phyloP scores from a whole-genome alignment of 345 rosid genomes.

The Dipteronia sinensis region DNA sequence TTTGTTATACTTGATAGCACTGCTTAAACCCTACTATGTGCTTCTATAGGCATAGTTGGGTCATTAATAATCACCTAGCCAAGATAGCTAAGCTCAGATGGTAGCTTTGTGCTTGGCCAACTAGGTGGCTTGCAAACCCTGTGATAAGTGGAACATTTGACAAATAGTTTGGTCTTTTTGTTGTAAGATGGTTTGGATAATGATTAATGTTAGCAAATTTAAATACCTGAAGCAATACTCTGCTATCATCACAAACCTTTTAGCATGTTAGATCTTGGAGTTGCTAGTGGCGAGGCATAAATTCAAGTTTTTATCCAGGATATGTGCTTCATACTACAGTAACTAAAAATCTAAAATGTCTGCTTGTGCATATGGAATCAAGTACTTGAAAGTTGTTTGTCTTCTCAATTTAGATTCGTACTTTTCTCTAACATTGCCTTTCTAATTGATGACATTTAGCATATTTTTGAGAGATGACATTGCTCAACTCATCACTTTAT shows the following conservation, averaged over 20 bases:
- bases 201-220: not conserved
- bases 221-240: not conserved
- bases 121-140: not conserved
- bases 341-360: not conserved
- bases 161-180: not conserved
- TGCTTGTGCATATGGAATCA: not conserved
- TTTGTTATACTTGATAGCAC: too few species aligned
- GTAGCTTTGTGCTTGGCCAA: not conserved
- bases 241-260: not conserved
- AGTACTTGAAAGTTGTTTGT: not conserved
- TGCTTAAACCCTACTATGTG: not conserved
- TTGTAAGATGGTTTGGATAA: not conserved
- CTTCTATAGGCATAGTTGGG: not conserved
- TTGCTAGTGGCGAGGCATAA: not conserved
- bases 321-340: not conserved
- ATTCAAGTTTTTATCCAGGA: not conserved
- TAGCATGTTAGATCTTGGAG: not conserved
- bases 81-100: not conserved
- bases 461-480: too few species aligned
- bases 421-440: not conserved
- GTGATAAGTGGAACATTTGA: conserved; percentile 3
- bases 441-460: not conserved
- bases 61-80: not conserved
- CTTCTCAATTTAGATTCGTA: not conserved
- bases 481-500: too few species aligned